Evolutionary conservation across 225 moss, liverwort and hornwort genomes (phyloP).

Genomic region (Ulota crispa): DNA sequence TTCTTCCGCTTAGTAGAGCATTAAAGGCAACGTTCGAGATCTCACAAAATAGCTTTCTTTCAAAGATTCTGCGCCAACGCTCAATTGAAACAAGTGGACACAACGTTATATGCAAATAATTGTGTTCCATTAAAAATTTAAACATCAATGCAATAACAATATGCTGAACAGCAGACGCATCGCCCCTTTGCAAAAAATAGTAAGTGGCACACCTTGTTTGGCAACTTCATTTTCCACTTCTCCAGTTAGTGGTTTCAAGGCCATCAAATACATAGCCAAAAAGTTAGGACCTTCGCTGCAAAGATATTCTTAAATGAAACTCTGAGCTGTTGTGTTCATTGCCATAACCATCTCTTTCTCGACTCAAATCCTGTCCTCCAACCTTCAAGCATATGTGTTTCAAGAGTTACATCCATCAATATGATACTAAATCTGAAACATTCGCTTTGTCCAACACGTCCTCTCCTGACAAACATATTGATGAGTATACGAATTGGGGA

Average conservation of each 20-base stretch:
- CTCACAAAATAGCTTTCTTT: constrained; percentile 10
- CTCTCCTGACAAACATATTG: neutral
- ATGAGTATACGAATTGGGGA: neutral
- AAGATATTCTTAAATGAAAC: neutral
- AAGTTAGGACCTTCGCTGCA: neutral
- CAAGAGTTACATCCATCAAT: neutral
- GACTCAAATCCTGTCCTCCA: neutral
- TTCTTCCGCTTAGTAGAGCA: neutral
- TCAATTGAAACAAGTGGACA: neutral
- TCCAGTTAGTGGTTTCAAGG: neutral
- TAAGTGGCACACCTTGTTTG: neutral
- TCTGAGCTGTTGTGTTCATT: constrained; percentile 1
- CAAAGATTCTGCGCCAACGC: constrained; percentile 1
- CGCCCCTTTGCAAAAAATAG: neutral
- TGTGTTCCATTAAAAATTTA: neutral
- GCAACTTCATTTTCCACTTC: neutral
- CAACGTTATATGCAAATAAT: constrained; percentile 10
- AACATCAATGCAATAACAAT: neutral
- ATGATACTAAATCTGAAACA: neutral
- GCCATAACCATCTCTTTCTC: neutral
- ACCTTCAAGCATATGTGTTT: neutral
- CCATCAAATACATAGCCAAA: neutral
- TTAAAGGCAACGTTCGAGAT: neutral
- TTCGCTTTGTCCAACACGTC: neutral
- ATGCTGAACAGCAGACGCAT: neutral